Evolutionary conservation across 192 early-diverging fungal species (phyloP).

Genomic region (Dissophora globulifera): DNA sequence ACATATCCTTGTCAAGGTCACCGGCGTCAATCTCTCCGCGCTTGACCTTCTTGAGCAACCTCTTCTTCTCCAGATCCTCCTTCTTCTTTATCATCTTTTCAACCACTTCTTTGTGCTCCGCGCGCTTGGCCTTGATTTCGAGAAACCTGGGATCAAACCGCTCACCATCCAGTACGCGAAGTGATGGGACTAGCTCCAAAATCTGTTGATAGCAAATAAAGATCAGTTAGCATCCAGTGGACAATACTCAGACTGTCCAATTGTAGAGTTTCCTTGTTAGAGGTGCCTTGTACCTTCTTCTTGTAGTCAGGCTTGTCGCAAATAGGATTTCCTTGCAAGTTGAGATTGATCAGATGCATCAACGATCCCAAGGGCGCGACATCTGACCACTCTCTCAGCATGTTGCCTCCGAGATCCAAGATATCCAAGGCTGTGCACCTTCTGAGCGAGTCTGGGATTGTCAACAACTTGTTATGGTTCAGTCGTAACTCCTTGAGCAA

Average conservation of each 20-base stretch:
- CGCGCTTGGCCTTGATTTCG: slow-evolving; percentile 71
- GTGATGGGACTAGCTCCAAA: slow-evolving; percentile 64
- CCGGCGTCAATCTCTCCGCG: slow-evolving; percentile 37
- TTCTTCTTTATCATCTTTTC: slow-evolving; percentile 60
- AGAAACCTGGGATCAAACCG: slow-evolving; percentile 80
- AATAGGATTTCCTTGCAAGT: slow-evolving; percentile 76
- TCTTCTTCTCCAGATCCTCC: slow-evolving; percentile 61
- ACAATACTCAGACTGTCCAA: too few species aligned
- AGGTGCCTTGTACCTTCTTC: slow-evolving; percentile 68
- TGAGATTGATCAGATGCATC: slow-evolving; percentile 69
- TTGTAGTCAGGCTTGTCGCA: slow-evolving; percentile 61
- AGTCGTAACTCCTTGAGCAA: slow-evolving; percentile 78
- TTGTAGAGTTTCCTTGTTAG: too few species aligned
- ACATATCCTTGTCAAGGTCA: slow-evolving; percentile 21
- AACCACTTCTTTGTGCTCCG: slow-evolving; percentile 56
- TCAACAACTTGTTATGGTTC: slow-evolving; percentile 77
- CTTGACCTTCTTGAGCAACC: slow-evolving; percentile 46
- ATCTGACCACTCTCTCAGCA: slow-evolving; percentile 69
- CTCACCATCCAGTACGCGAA: slow-evolving; percentile 79
- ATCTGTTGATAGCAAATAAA: too few species aligned
- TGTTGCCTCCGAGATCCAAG: slow-evolving; percentile 80
- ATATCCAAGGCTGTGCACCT: slow-evolving; percentile 68
- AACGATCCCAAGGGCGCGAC: slow-evolving; percentile 64
- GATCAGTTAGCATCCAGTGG: too few species aligned
- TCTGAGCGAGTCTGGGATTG: slow-evolving; percentile 67